Conservation (phyloP, 2,329 filamentous ascomycete species). For the Lachnellula arida region DNA sequence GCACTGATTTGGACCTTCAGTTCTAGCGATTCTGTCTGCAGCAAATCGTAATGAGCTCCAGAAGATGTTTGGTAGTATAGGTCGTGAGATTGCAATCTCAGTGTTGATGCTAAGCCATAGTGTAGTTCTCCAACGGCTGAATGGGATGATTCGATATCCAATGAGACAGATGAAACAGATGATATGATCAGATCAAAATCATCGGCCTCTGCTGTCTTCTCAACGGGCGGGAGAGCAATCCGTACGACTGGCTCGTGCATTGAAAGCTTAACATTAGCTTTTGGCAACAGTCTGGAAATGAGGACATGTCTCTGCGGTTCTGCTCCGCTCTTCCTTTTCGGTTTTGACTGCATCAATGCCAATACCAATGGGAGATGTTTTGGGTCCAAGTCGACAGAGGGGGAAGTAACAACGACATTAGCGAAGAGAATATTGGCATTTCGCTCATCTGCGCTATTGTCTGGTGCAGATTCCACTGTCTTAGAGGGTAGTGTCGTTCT, state of each 20-base stretch:
- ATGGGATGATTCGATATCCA: constrained; percentile 95
- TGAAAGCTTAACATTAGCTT: constrained; percentile 90
- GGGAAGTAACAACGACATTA: constrained; percentile 93
- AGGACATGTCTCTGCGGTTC: constrained; percentile 57
- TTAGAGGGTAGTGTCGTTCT: constrained; percentile 94
- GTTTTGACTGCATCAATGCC: constrained; percentile 62
- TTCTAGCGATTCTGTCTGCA: constrained; percentile 84
- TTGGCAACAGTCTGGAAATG: constrained; percentile 86
- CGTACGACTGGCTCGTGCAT: constrained; percentile 94
- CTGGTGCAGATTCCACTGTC: constrained; percentile 73
- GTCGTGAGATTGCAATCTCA: constrained; percentile 79
- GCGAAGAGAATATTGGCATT: constrained; percentile 96
- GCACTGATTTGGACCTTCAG: constrained; percentile 81
- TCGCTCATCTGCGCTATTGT: constrained; percentile 70
- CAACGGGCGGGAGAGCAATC: constrained; percentile 78
- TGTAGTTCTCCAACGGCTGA: constrained; percentile 77
- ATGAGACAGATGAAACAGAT: constrained; percentile 85
- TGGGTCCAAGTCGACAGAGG: constrained; percentile 87
- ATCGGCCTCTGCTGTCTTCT: constrained; percentile 58
- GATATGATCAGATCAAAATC: constrained; percentile 96
- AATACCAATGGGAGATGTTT: constrained; percentile 84
- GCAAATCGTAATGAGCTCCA: constrained; percentile 77
- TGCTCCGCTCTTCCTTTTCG: constrained; percentile 38
- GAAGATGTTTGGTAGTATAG: constrained; percentile 91
- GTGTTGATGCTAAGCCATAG: constrained; percentile 78